Evolutionary conservation across 2,329 filamentous ascomycete species (phyloP).

Genomic region (Calonectria naviculata): DNA sequence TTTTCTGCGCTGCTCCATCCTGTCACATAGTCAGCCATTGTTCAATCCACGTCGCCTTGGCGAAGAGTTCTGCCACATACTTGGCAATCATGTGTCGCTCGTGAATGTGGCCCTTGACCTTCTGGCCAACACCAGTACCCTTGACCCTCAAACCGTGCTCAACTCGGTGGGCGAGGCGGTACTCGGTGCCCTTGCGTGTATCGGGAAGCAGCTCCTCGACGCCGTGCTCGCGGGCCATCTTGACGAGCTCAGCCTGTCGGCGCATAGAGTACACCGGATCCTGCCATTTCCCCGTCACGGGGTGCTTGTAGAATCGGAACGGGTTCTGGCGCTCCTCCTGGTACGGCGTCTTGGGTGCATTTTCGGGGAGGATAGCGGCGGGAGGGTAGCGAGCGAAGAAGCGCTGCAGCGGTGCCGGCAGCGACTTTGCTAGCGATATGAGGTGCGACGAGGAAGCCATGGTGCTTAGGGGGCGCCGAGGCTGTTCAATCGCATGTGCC

Average conservation of each 20-base stretch:
- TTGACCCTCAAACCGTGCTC: slow-evolving; percentile 87
- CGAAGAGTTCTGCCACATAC: slow-evolving; percentile 55
- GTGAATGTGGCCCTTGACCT: slow-evolving; percentile 94
- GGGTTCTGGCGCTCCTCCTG: slow-evolving; percentile 76
- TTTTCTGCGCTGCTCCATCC: slow-evolving; percentile 87
- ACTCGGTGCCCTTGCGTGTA: slow-evolving; percentile 79
- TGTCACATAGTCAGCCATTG: slow-evolving; percentile 46
- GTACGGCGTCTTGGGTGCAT: slow-evolving; percentile 59
- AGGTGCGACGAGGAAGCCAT: slow-evolving; percentile 54
- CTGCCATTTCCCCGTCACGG: slow-evolving; percentile 83
- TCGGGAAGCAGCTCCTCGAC: slow-evolving; percentile 85
- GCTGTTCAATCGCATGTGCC: slow-evolving; percentile 31
- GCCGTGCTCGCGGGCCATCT: slow-evolving; percentile 81
- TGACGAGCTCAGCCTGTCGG: slow-evolving; percentile 90
- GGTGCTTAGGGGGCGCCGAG: slow-evolving; percentile 27
- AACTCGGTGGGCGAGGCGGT: slow-evolving; percentile 76
- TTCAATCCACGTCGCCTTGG: neutral
- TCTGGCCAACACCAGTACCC: slow-evolving; percentile 92
- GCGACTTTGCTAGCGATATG: slow-evolving; percentile 73
- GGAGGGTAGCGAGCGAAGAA: slow-evolving; percentile 95
- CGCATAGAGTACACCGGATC: slow-evolving; percentile 85
- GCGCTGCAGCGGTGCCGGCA: slow-evolving; percentile 81
- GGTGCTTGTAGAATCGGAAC: slow-evolving; percentile 84
- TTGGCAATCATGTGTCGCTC: slow-evolving; percentile 86
- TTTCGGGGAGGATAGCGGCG: slow-evolving; percentile 63